Conservation (phyloP, 441 rosid genomes). For the Populus hybrid region DNA sequence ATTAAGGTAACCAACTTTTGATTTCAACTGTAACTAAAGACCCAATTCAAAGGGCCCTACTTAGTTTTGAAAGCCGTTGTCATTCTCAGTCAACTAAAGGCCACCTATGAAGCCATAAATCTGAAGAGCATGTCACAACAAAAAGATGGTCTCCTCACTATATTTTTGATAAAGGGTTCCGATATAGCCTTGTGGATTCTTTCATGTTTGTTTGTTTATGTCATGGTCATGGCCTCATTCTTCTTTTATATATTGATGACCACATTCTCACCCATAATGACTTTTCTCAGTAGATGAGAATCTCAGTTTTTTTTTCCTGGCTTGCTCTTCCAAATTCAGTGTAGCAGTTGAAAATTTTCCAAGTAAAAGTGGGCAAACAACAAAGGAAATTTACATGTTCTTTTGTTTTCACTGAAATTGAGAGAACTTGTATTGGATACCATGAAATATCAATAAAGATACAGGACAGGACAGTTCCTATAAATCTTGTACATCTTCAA, state of each 20-base stretch:
- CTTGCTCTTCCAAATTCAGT: neutral
- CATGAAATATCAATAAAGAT: neutral
- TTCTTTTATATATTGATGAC: conserved; percentile 1
- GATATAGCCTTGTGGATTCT: neutral
- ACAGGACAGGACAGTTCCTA: neutral
- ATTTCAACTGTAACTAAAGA: neutral
- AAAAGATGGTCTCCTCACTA: conserved; percentile 1
- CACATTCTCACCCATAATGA: neutral
- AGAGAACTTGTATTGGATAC: neutral
- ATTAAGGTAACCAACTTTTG: neutral
- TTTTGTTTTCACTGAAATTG: neutral
- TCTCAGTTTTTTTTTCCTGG: neutral
- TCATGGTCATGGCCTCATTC: neutral
- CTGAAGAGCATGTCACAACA: conserved; percentile 11
- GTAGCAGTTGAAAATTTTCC: neutral
- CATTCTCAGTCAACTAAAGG: neutral
- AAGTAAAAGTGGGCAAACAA: neutral
- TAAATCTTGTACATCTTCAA: neutral
- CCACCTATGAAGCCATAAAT: too few relatives aligned
- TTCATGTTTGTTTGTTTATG: neutral
- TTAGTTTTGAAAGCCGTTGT: neutral
- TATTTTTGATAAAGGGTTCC: neutral
- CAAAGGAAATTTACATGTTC: neutral
- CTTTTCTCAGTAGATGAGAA: neutral
- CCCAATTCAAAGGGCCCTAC: neutral